Conservation (phyloP, 1,139 yeast species). For the Debaryomycetaceae sp. region DNA sequence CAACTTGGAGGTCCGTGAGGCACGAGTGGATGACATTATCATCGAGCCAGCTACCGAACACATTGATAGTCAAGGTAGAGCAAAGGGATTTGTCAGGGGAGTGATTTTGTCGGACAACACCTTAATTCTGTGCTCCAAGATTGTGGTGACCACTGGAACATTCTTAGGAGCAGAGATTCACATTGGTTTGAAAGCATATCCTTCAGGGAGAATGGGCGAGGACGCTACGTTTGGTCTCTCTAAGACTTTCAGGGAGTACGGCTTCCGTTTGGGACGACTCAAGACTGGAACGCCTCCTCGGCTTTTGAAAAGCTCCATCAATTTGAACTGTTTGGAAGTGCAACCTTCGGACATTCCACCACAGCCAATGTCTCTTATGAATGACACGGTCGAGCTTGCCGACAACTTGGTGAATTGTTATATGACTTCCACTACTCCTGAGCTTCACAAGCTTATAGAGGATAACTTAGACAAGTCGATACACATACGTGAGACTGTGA, state of each 20-base stretch:
- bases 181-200: slow-evolving; percentile 72
- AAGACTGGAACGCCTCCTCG: slow-evolving; percentile 99
- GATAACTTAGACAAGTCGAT: slow-evolving; percentile 75
- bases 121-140: slow-evolving; percentile 56
- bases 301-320: slow-evolving; percentile 65
- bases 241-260: slow-evolving; percentile 68
- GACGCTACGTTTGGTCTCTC: slow-evolving; percentile 88
- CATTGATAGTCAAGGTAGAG: slow-evolving; percentile 32
- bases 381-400: slow-evolving; percentile 57
- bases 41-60: slow-evolving; percentile 40
- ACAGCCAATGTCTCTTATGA: slow-evolving; percentile 87
- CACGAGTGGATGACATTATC: slow-evolving; percentile 82
- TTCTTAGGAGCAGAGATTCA: slow-evolving; percentile 94
- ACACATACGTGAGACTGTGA: slow-evolving; percentile 90
- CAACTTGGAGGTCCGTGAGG: slow-evolving; percentile 61
- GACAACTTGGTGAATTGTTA: slow-evolving; percentile 66
- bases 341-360: slow-evolving; percentile 81
- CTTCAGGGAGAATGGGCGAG: slow-evolving; percentile 95
- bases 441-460: slow-evolving; percentile 66
- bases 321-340: slow-evolving; percentile 53
- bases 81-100: slow-evolving; percentile 54
- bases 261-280: slow-evolving; percentile 81
- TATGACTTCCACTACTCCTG: slow-evolving; percentile 74
- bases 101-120: slow-evolving; percentile 68
- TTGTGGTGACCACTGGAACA: slow-evolving; percentile 94